These are phyloP conservation scores for Geotrichum europaeum DNA, from an alignment of 1,139 yeast genomes.

Conservation along the genomic window DNA sequence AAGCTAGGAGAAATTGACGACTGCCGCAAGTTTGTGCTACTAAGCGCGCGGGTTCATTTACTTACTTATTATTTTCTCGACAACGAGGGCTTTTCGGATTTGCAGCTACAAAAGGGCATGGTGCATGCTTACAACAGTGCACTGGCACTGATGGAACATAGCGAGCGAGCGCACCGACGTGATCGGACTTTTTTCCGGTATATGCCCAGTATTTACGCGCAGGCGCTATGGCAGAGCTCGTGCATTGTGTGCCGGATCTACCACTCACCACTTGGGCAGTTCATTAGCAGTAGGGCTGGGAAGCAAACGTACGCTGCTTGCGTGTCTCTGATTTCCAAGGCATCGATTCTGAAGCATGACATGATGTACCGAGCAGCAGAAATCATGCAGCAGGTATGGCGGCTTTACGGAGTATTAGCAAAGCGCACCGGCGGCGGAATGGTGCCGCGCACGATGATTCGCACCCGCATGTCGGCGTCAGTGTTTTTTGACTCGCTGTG, in stretches of 20 bases:
- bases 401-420: slow-evolving; percentile 57
- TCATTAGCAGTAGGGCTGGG: slow-evolving; percentile 68
- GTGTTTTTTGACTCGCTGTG: slow-evolving; percentile 87
- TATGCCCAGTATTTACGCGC: slow-evolving; percentile 75
- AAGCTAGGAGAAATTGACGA: slow-evolving; percentile 51
- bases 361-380: slow-evolving; percentile 91
- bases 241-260: slow-evolving; percentile 73
- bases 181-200: slow-evolving; percentile 64
- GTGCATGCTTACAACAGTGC: slow-evolving; percentile 78
- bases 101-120: slow-evolving; percentile 68
- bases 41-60: slow-evolving; percentile 71
- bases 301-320: slow-evolving; percentile 66
- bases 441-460: slow-evolving; percentile 43
- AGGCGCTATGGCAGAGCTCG: slow-evolving; percentile 87
- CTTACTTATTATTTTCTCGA: slow-evolving; percentile 78
- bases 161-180: slow-evolving; percentile 52
- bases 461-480: slow-evolving; percentile 85
- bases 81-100: slow-evolving; percentile 42
- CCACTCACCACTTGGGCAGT: slow-evolving; percentile 63
- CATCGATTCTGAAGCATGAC: slow-evolving; percentile 84
- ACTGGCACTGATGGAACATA: slow-evolving; percentile 60
- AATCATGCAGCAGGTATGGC: slow-evolving; percentile 93
- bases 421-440: slow-evolving; percentile 34
- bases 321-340: slow-evolving; percentile 61
- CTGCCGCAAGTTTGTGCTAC: slow-evolving; percentile 58